phyloP scores from a whole-genome alignment of 2,329 filamentous ascomycete genomes.

The Paecilomyces formosus region DNA sequence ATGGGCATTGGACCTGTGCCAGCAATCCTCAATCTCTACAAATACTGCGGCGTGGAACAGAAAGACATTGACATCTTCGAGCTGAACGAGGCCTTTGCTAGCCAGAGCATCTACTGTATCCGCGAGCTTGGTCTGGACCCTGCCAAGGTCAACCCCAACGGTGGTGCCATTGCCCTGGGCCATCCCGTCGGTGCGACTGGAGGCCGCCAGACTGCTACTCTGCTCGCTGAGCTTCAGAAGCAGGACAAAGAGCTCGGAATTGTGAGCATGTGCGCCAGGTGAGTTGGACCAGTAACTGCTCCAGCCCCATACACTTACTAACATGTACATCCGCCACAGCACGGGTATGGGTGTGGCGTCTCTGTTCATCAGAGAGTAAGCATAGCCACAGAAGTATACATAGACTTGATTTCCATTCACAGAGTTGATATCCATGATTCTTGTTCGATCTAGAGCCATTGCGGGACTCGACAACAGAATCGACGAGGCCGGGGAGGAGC shows the following conservation, averaged over 20 bases:
- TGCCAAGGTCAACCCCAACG: slow-evolving; percentile 74
- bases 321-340: slow-evolving; percentile 2
- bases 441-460: too few relatives aligned
- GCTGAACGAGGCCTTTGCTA: slow-evolving; percentile 92
- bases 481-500: not conserved
- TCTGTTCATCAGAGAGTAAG: slow-evolving; percentile 16
- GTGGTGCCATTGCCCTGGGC: slow-evolving; percentile 83
- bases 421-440: not conserved
- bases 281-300: slow-evolving; percentile 19
- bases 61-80: slow-evolving; percentile 81
- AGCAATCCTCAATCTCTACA: slow-evolving; percentile 67
- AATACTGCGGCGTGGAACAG: slow-evolving; percentile 64
- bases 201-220: slow-evolving; percentile 78
- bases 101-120: slow-evolving; percentile 87
- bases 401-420: not conserved
- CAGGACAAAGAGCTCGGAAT: slow-evolving; percentile 80
- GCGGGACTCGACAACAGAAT: not conserved
- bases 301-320: slow-evolving; percentile 5
- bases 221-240: slow-evolving; percentile 71
- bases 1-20: slow-evolving; percentile 69
- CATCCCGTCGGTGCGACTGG: slow-evolving; percentile 84
- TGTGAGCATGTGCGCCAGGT: slow-evolving; percentile 78
- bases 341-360: slow-evolving; percentile 20
- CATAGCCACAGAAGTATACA: not conserved
- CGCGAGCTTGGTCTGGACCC: slow-evolving; percentile 55